Conservation (phyloP, 768 basidiomycete genomes). For the Termitomyces sp. region DNA sequence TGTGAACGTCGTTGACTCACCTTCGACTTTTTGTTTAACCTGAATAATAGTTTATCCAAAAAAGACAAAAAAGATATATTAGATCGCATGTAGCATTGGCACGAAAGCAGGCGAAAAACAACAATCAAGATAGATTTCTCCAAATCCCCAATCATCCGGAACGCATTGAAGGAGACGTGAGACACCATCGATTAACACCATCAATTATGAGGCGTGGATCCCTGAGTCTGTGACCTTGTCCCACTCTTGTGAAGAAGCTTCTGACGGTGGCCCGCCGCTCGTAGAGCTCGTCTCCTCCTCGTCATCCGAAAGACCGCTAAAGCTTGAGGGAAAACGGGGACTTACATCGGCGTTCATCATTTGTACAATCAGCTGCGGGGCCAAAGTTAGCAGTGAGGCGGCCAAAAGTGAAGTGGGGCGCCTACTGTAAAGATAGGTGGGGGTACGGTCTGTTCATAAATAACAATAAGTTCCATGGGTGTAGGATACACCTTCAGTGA, state of each 20-base stretch:
- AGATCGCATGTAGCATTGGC: constrained; percentile 40
- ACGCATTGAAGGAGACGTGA: constrained; percentile 7
- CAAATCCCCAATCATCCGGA: constrained; percentile 12
- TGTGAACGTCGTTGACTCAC: constrained; percentile 44
- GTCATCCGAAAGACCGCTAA: constrained; percentile 25
- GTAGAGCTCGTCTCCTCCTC: constrained; percentile 60
- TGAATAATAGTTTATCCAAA: constrained; percentile 26
- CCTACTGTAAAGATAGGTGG: constrained; percentile 68
- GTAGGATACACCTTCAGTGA: constrained; percentile 94
- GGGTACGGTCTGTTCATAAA: constrained; percentile 91
- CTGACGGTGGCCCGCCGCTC: constrained; percentile 71
- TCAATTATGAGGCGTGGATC: constrained; percentile 34
- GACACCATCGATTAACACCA: neutral
- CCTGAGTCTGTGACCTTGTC: constrained; percentile 81
- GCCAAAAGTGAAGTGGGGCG: constrained; percentile 12
- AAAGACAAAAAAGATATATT: constrained; percentile 52
- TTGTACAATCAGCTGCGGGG: constrained; percentile 64
- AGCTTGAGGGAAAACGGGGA: constrained; percentile 35
- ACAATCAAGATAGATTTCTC: constrained; percentile 12
- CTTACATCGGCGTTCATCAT: constrained; percentile 89
- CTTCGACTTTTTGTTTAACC: constrained; percentile 70
- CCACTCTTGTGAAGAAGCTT: constrained; percentile 89
- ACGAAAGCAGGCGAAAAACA: constrained; percentile 7
- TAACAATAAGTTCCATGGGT: constrained; percentile 90
- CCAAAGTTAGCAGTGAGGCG: neutral